Conservation (phyloP, 192 early-diverging fungal species). For the Backusella tuberculispora region DNA sequence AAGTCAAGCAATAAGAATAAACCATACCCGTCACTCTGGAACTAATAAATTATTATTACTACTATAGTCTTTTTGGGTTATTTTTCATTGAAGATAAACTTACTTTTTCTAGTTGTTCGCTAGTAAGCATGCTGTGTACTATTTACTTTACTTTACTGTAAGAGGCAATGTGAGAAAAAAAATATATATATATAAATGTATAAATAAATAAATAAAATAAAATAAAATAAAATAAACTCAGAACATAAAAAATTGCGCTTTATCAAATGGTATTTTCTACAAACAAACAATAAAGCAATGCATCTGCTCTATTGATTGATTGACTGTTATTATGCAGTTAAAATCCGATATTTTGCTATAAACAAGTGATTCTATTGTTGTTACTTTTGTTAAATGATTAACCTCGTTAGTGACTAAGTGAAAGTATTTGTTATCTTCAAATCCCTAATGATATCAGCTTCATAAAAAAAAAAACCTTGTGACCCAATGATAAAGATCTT, state of each 20-base stretch:
- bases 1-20: not conserved
- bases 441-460: not conserved
- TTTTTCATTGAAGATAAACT: not conserved
- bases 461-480: not conserved
- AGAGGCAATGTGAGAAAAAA: not conserved
- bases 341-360: not conserved
- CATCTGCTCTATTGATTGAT: not conserved
- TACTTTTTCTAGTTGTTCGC: constrained; percentile 1
- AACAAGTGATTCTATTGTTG: not conserved
- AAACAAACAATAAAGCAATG: constrained; percentile 13
- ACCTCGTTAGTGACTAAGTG: not conserved
- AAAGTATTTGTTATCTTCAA: not conserved
- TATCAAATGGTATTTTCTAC: not conserved
- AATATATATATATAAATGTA: not conserved
- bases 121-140: not conserved
- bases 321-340: not conserved
- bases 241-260: not conserved
- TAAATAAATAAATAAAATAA: not conserved
- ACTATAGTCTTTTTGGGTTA: not conserved
- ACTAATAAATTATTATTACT: not conserved
- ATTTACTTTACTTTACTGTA: not conserved
- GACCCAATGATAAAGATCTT: not conserved
- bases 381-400: not conserved
- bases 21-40: not conserved
- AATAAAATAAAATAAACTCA: constrained; percentile 12